A percentile compares a stretch with the other conserved stretches of the same genome.
phyloP scores from a whole-genome alignment of 352 stramenopile genomes.

The Globisporangium radiosum region DNA sequence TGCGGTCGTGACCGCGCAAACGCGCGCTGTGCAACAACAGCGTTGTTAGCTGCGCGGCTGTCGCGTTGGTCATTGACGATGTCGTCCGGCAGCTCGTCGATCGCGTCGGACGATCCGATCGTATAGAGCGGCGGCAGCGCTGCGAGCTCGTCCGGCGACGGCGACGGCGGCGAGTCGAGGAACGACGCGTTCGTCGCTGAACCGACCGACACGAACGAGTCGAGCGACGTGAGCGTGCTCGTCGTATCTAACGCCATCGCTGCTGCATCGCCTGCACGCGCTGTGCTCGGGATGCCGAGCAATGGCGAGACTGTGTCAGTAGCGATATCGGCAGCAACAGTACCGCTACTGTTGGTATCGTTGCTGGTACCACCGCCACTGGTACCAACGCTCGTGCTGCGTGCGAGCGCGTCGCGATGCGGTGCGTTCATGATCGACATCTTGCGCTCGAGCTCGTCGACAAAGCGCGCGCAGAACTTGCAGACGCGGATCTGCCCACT shows the following conservation, averaged over 20 bases:
- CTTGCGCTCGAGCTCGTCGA: conserved; percentile 34
- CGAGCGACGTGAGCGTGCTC: neutral
- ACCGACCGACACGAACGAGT: conserved; percentile 8
- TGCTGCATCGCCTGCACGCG: neutral
- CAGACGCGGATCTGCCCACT: conserved; percentile 59
- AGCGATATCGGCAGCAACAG: no score
- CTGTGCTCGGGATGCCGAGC: conserved; percentile 1
- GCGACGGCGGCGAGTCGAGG: conserved; percentile 10
- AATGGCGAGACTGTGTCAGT: conserved; percentile 10
- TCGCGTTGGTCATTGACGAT: no score
- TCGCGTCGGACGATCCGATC: conserved; percentile 25
- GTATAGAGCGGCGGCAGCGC: conserved; percentile 17
- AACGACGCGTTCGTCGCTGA: conserved; percentile 9
- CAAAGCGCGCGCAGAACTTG: conserved; percentile 61
- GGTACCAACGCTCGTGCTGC: conserved; percentile 3
- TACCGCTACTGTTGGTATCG: neutral
- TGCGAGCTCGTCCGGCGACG: neutral
- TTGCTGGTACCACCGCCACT: conserved; percentile 2
- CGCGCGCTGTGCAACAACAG: conserved; percentile 1
- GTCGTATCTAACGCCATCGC: neutral
- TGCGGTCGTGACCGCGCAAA: conserved; percentile 8
- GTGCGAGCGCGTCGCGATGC: conserved; percentile 9
- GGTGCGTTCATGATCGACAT: conserved; percentile 10
- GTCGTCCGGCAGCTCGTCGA: conserved; percentile 5
- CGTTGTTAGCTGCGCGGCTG: neutral